These are phyloP conservation scores for Mallotus nudiflorus DNA, from an alignment of 345 rosid species.

Conservation along the genomic window DNA sequence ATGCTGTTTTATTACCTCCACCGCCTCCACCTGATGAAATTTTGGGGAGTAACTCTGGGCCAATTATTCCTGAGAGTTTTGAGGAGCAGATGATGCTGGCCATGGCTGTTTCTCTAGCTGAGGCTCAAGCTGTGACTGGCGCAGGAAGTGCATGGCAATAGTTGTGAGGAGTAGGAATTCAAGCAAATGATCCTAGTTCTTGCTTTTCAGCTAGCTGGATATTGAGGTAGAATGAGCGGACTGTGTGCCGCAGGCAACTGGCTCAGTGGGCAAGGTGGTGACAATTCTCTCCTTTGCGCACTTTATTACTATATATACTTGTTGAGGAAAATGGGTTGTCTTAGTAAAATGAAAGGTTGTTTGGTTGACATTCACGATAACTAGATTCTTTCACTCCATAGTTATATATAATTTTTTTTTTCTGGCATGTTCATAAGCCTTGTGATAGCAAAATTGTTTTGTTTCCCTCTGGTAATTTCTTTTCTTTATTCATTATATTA, in stretches of 20 bases:
- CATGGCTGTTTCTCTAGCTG: slow-evolving; percentile 92
- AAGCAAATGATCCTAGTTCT: slow-evolving; percentile 22
- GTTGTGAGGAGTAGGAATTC: slow-evolving; percentile 17
- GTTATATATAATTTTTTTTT: not conserved
- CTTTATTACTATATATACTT: slow-evolving; percentile 22
- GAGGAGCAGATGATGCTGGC: slow-evolving; percentile 99
- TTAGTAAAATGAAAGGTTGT: slow-evolving; percentile 34
- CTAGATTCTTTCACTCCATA: slow-evolving; percentile 14
- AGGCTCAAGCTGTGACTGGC: slow-evolving; percentile 60
- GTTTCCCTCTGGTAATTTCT: not conserved
- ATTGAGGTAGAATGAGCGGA: slow-evolving; percentile 19
- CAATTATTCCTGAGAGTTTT: slow-evolving; percentile 75
- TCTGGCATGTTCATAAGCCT: slow-evolving; percentile 4
- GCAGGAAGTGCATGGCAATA: slow-evolving; percentile 72
- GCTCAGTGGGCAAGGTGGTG: slow-evolving; percentile 25
- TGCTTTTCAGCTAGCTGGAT: slow-evolving; percentile 18
- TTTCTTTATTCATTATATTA: not conserved
- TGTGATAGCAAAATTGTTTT: not conserved
- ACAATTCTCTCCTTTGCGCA: slow-evolving; percentile 14
- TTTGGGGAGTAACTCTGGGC: slow-evolving; percentile 35
- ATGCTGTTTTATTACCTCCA: slow-evolving; percentile 33
- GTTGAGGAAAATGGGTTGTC: slow-evolving; percentile 20
- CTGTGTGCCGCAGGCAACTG: slow-evolving; percentile 9
- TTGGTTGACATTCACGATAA: slow-evolving; percentile 26
- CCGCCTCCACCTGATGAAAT: slow-evolving; percentile 40